Percentiles rank a stretch among this genome's conserved stretches.
Conservation (phyloP, 2,329 filamentous ascomycete species). For the Rutstroemia sp. region DNA sequence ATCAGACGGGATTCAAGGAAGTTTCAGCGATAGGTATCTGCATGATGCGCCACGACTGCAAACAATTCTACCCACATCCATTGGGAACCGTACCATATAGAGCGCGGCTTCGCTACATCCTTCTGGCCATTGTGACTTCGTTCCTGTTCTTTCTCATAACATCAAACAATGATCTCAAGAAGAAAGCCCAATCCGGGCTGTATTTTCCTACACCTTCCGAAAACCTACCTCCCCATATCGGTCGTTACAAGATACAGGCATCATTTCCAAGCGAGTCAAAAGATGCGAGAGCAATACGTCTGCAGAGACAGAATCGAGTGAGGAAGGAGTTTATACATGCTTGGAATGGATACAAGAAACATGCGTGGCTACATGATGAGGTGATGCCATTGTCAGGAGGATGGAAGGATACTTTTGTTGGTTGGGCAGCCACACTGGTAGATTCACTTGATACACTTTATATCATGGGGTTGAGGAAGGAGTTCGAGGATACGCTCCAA, state of each 20-base stretch:
- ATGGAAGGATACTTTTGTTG: slow-evolving; percentile 73
- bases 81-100: too few relatives aligned
- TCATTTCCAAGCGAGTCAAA: slow-evolving; percentile 1
- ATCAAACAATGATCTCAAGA: not conserved
- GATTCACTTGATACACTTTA: slow-evolving; percentile 75
- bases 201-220: not conserved
- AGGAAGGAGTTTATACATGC: slow-evolving; percentile 15
- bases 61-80: too few relatives aligned
- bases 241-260: slow-evolving; percentile 5
- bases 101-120: not conserved
- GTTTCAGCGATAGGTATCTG: too few relatives aligned
- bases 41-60: too few relatives aligned
- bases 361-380: slow-evolving; percentile 82
- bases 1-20: too few relatives aligned
- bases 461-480: slow-evolving; percentile 70
- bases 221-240: not conserved
- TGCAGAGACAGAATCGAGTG: slow-evolving; percentile 5
- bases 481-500: slow-evolving; percentile 68
- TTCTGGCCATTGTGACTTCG: not conserved
- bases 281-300: not conserved
- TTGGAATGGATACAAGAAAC: slow-evolving; percentile 72
- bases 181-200: not conserved
- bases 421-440: slow-evolving; percentile 80
- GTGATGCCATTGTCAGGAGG: slow-evolving; percentile 61
- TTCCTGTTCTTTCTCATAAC: not conserved